These are phyloP conservation scores for Hymenoscyphus scutula DNA, from an alignment of 2,329 filamentous ascomycete genomes.

Conservation along the genomic window DNA sequence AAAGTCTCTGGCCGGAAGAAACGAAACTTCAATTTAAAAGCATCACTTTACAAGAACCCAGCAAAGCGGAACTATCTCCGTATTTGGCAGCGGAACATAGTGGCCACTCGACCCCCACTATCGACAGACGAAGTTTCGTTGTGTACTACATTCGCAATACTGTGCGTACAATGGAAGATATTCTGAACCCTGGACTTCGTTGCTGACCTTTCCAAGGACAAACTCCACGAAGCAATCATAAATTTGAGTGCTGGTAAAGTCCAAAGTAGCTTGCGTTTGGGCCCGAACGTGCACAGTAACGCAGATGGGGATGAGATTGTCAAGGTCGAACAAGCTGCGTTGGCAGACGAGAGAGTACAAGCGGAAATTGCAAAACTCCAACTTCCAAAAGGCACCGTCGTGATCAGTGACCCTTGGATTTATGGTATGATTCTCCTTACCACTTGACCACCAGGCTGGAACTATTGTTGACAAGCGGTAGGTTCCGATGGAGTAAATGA, in stretches of 20 bases:
- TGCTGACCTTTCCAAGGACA: constrained; percentile 44
- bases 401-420: constrained; percentile 64
- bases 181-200: not conserved
- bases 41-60: constrained; percentile 58
- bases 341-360: constrained; percentile 55
- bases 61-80: constrained; percentile 50
- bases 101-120: constrained; percentile 39
- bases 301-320: constrained; percentile 60
- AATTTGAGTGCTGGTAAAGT: constrained; percentile 51
- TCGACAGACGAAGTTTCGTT: constrained; percentile 52
- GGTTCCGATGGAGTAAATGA: constrained; percentile 52
- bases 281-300: constrained; percentile 56
- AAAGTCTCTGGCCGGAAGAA: constrained; percentile 51
- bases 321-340: constrained; percentile 52
- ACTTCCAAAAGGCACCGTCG: constrained; percentile 56
- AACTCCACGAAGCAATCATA: constrained; percentile 58
- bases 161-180: constrained; percentile 40
- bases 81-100: constrained; percentile 49
- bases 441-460: not conserved
- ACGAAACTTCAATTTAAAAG: constrained; percentile 60
- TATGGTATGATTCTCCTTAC: constrained; percentile 45
- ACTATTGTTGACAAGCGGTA: constrained; percentile 26
- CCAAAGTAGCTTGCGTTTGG: constrained; percentile 57
- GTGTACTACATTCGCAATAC: constrained; percentile 60
- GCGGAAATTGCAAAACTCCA: constrained; percentile 61